Percentiles rank a stretch among this genome's conserved stretches.
Evolutionary conservation across 768 basidiomycete genomes (phyloP).

Genomic region (Leucosporidium yakuticum): DNA sequence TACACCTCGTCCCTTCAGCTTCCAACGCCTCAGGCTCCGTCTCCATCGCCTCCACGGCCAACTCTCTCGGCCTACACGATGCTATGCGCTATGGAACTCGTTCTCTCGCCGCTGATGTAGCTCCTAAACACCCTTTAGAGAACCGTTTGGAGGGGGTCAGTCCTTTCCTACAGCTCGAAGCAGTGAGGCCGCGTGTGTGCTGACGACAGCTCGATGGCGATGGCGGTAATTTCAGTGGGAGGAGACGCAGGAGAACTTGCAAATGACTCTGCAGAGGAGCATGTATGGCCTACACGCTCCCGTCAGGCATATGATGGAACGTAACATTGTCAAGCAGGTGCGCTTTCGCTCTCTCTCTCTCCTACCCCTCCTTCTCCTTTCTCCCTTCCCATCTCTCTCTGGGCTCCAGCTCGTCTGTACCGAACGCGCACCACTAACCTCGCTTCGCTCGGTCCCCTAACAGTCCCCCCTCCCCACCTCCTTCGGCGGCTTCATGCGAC

Average conservation of each 20-base stretch:
- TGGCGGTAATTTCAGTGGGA: constrained; percentile 69
- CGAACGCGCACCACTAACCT: not conserved
- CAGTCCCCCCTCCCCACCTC: constrained; percentile 2
- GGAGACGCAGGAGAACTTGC: constrained; percentile 79
- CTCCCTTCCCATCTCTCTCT: constrained; percentile 37
- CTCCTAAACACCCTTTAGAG: constrained; percentile 58
- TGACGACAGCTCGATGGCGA: not conserved
- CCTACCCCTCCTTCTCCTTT: not conserved
- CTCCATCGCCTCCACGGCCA: constrained; percentile 38
- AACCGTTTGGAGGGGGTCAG: constrained; percentile 70
- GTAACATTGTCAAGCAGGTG: constrained; percentile 73
- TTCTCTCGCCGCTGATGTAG: constrained; percentile 68
- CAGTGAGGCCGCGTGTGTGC: not conserved
- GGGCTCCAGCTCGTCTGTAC: constrained; percentile 48
- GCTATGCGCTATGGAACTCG: constrained; percentile 77
- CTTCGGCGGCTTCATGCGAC: constrained; percentile 25
- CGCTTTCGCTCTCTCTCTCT: constrained; percentile 39
- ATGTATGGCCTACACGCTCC: constrained; percentile 82
- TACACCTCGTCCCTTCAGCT: constrained; percentile 21
- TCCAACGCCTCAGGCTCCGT: not conserved
- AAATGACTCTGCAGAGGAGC: constrained; percentile 76
- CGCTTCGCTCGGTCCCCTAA: not conserved
- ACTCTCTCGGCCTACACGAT: constrained; percentile 67
- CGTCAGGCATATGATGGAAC: constrained; percentile 86
- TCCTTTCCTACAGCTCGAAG: constrained; percentile 3